Percentiles rank a stretch among this genome's conserved stretches.
These are phyloP conservation scores for Aspergillus oerlinghausenensis DNA, from an alignment of 2,329 filamentous ascomycete species.

Conservation along the genomic window DNA sequence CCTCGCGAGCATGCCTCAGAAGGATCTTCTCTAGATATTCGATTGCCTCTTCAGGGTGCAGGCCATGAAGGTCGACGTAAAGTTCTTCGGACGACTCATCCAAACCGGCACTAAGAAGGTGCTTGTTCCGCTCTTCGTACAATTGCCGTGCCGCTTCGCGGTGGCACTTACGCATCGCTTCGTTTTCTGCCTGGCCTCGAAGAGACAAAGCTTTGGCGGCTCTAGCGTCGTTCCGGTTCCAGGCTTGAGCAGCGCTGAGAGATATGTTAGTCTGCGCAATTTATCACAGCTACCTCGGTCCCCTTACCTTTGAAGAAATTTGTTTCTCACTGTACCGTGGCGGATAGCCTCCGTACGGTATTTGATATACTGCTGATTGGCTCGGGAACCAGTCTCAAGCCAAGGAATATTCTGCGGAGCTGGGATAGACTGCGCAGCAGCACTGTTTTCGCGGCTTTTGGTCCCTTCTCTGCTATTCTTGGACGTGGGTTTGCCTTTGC, in stretches of 20 bases:
- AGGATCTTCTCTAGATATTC: constrained; percentile 88
- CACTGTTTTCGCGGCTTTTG: constrained; percentile 69
- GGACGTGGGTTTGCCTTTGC: constrained; percentile 49
- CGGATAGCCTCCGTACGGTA: constrained; percentile 94
- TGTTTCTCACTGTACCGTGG: constrained; percentile 92
- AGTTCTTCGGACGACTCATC: constrained; percentile 61
- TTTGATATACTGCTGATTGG: constrained; percentile 92
- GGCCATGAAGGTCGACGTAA: constrained; percentile 93
- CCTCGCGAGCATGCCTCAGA: constrained; percentile 70
- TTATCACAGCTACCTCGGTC: neutral
- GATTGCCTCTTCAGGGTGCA: constrained; percentile 96
- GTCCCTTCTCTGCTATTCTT: constrained; percentile 59
- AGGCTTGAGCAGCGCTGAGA: constrained; percentile 84
- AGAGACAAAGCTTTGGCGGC: constrained; percentile 93
- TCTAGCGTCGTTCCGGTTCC: constrained; percentile 95
- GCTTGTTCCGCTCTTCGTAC: constrained; percentile 89
- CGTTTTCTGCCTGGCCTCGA: constrained; percentile 92
- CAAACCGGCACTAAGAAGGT: constrained; percentile 42
- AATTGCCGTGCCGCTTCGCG: constrained; percentile 86
- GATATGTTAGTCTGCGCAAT: constrained; percentile 1
- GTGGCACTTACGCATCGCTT: constrained; percentile 94
- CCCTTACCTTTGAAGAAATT: constrained; percentile 84
- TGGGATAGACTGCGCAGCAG: constrained; percentile 76
- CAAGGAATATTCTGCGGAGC: constrained; percentile 90
- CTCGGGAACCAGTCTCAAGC: constrained; percentile 86